Evolutionary conservation across 169 alveolate species (phyloP), one percentile per base, ranked within the genome.

Genomic region (Plasmodium falciparum): DNA sequence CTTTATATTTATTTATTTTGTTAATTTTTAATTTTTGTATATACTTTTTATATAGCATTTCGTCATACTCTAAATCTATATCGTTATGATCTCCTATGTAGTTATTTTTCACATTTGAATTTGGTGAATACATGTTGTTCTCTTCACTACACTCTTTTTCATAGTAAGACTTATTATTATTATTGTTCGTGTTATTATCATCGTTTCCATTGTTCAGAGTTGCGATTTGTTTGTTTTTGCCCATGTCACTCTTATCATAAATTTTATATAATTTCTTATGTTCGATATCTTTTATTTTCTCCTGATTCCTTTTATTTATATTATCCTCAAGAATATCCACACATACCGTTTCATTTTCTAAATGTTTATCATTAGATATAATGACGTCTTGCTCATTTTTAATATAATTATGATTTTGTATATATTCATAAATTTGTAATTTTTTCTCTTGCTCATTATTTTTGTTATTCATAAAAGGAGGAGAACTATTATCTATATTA

Each of bases 21-120:
- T 29, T 8, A 6, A 66, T 66, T 66, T 66, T 65, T 20, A 70
- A 47, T 43, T 70, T 71, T 49, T 71, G 7, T 71, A 71, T 22
- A 71, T 71, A 71, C 3, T 71, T 20, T 13, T 49, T 71, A 24
- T 71, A 71, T 11, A 15, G 8, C 26, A n/a, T 71, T 15, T 50
- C 78, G 2, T 24, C 11, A 12, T 70, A 33, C 45, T 33, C 9
- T 33, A 33, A 33, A 33, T 70, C 45, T 9, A 33, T 24, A 17
- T 69, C 59, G 15, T 65, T 24, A 26, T 24, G 24, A 65, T 29
- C 20, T 65, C 24, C 24, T 22, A 12, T 12, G 8, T 26, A 12
- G 2, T 26, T 65, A 26, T 65, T 7, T 9, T 24, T 65, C 15
- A 7, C 17, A 2, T 65, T 65, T 29, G 5, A 5, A 20, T 65